These are phyloP conservation scores for Rhodotorula toruloides DNA, from an alignment of 768 basidiomycete species.

Conservation along the genomic window DNA sequence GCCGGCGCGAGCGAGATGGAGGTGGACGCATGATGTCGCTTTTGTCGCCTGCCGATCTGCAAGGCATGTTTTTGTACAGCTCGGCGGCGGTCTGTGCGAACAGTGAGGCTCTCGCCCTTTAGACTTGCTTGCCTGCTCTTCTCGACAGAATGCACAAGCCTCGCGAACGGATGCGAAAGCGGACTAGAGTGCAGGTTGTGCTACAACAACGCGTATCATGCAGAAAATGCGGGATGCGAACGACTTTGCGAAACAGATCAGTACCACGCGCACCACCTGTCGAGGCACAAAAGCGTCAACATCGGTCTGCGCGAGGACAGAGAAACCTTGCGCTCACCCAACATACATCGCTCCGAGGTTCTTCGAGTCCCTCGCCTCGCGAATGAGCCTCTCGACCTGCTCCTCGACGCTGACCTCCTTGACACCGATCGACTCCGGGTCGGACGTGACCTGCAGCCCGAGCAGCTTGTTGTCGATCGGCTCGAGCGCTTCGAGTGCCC, in stretches of 20 bases:
- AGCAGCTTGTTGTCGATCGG: slow-evolving; percentile 76
- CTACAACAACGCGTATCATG: background rate
- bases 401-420: slow-evolving; percentile 69
- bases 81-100: too few relatives aligned
- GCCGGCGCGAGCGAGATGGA: slow-evolving; percentile 33
- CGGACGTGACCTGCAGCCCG: slow-evolving; percentile 45
- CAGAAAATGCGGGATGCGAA: background rate
- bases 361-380: slow-evolving; percentile 68
- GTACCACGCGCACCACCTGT: slow-evolving; percentile 26
- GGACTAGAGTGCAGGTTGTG: background rate
- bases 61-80: too few relatives aligned
- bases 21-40: slow-evolving; percentile 39
- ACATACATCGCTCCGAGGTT: slow-evolving; percentile 86
- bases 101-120: too few relatives aligned
- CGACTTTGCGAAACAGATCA: background rate
- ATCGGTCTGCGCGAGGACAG: too few relatives aligned
- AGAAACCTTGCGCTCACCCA: slow-evolving; percentile 62
- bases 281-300: slow-evolving; percentile 56
- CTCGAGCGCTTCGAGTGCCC: slow-evolving; percentile 58
- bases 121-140: too few relatives aligned
- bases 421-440: slow-evolving; percentile 48
- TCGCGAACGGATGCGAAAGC: too few relatives aligned
- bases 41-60: too few relatives aligned
- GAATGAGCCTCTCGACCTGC: slow-evolving; percentile 83
- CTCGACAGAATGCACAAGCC: too few relatives aligned